Percentiles rank a stretch among this genome's conserved stretches.
These are phyloP conservation scores for Lepidium didymum DNA, from an alignment of 345 rosid species.

Conservation along the genomic window DNA sequence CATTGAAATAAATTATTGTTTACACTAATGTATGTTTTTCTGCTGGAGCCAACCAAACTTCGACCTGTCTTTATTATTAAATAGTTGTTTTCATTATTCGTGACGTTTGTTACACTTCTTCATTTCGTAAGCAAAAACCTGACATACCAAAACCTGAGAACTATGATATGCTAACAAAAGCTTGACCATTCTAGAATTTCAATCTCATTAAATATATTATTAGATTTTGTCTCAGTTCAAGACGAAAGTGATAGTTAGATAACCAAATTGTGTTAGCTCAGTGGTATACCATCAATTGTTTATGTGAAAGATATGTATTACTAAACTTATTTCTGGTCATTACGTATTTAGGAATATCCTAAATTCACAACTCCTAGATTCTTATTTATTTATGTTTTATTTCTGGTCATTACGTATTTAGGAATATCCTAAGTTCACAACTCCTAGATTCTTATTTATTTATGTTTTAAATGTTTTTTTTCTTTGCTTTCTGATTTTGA, in stretches of 20 bases:
- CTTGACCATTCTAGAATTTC: not conserved
- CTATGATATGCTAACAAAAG: constrained; percentile 6
- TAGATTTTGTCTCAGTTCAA: not conserved
- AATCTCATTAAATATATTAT: not conserved
- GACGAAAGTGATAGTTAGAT: constrained; percentile 24
- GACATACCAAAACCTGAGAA: constrained; percentile 8
- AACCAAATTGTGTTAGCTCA: constrained; percentile 15
- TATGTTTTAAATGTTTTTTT: not conserved
- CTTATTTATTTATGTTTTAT: too few relatives aligned
- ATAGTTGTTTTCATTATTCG: not conserved
- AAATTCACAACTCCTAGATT: not conserved
- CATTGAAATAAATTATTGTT: too few relatives aligned
- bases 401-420: too few relatives aligned
- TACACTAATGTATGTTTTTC: constrained; percentile 4
- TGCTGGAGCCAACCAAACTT: constrained; percentile 18
- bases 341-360: constrained; percentile 6
- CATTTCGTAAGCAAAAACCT: constrained; percentile 26
- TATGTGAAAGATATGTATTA: not conserved
- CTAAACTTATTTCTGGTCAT: not conserved
- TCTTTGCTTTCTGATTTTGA: not conserved
- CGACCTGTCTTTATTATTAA: not conserved
- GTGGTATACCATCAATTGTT: constrained; percentile 1
- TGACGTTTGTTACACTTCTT: constrained; percentile 15
- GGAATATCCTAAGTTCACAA: too few relatives aligned
- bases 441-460: constrained; percentile 1